Conservation (phyloP, 176 grass and related monocot genomes). For the Saccharum spontaneum region DNA sequence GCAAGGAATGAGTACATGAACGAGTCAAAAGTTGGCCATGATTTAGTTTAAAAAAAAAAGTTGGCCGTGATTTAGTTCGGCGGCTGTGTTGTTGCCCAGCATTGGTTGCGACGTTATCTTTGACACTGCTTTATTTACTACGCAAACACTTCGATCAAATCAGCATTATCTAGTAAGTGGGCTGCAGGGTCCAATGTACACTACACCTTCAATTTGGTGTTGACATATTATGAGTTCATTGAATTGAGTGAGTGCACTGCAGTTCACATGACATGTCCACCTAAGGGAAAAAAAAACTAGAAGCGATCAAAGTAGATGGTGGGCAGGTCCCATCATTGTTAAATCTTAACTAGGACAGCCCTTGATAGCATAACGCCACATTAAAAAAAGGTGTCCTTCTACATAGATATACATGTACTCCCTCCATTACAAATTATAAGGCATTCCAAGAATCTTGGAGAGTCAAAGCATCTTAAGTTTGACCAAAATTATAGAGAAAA, state of each 20-base stretch:
- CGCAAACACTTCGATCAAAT: background rate
- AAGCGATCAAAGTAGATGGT: background rate
- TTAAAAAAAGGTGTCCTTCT: background rate
- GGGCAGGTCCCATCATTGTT: background rate
- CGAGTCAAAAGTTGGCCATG: constrained; percentile 21
- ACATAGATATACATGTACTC: too few species aligned
- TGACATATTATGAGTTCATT: background rate
- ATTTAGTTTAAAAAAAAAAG: constrained; percentile 9
- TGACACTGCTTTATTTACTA: background rate
- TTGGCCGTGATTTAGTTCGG: background rate
- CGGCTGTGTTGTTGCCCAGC: background rate
- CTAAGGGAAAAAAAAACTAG: background rate
- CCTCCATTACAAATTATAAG: too few species aligned
- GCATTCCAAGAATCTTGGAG: too few species aligned
- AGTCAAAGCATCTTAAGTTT: too few species aligned
- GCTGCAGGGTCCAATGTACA: too few species aligned
- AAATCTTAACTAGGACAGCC: background rate
- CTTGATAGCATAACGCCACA: background rate
- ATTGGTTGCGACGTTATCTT: background rate
- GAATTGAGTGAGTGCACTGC: background rate
- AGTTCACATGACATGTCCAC: background rate
- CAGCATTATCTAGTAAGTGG: background rate
- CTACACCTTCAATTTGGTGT: background rate
- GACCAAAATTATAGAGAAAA: too few species aligned
- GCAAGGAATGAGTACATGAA: constrained; percentile 1